phyloP scores from a whole-genome alignment of 345 rosid genomes.

The Trapa bicornis region DNA sequence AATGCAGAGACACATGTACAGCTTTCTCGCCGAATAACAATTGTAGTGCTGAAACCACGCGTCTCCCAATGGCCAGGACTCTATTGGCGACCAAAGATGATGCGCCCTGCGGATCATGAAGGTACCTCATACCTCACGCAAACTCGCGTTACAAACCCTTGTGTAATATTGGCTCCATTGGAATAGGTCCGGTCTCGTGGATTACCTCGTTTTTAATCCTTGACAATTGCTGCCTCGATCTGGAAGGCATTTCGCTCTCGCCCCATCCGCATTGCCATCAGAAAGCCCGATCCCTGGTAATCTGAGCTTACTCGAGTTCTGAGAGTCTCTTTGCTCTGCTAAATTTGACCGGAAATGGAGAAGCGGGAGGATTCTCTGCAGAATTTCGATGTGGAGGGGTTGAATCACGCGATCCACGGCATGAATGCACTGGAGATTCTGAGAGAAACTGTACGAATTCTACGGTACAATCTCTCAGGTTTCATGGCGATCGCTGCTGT shows the following conservation, averaged over 20 bases:
- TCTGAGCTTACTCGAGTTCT: not conserved
- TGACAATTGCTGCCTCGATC: not conserved
- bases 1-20: too few species aligned
- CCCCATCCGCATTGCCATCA: slow-evolving; percentile 6
- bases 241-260: slow-evolving; percentile 2
- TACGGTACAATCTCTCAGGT: slow-evolving; percentile 48
- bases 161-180: too few species aligned
- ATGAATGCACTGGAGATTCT: slow-evolving; percentile 79
- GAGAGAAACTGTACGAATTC: slow-evolving; percentile 75
- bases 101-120: too few species aligned
- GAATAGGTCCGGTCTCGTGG: not conserved
- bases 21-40: too few species aligned
- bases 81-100: too few species aligned
- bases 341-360: slow-evolving; percentile 2
- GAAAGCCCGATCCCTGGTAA: not conserved
- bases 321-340: not conserved
- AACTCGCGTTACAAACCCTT: too few species aligned
- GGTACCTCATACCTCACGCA: too few species aligned
- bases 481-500: slow-evolving; percentile 50
- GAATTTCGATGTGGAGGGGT: slow-evolving; percentile 28
- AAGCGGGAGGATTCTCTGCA: slow-evolving; percentile 18
- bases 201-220: not conserved
- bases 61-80: too few species aligned
- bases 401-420: slow-evolving; percentile 28
- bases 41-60: too few species aligned